phyloP scores from a whole-genome alignment of 768 basidiomycete genomes.

The Galerina sulciceps region DNA sequence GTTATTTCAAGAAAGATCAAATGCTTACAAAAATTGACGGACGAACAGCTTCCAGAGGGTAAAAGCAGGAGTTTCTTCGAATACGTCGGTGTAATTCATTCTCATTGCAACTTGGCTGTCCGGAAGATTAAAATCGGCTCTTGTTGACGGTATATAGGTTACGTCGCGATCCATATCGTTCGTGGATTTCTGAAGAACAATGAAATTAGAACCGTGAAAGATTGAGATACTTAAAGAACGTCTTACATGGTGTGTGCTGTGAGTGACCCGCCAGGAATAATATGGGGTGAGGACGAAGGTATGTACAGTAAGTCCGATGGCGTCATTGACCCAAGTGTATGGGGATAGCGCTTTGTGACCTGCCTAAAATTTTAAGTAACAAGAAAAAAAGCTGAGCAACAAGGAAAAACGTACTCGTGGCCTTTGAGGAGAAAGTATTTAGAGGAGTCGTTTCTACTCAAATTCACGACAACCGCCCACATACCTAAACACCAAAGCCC shows the following conservation, averaged over 20 bases:
- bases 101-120: constrained; percentile 42
- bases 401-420: constrained; percentile 37
- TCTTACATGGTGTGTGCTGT: constrained; percentile 67
- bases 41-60: constrained; percentile 53
- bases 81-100: constrained; percentile 48
- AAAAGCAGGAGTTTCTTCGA: constrained; percentile 55
- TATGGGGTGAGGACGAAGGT: constrained; percentile 58
- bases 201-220: not conserved
- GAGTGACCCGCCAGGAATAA: constrained; percentile 70
- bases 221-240: not conserved
- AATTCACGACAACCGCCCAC: constrained; percentile 11
- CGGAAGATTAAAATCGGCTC: constrained; percentile 46
- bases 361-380: constrained; percentile 33
- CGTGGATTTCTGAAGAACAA: constrained; percentile 42
- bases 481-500: constrained; percentile 49
- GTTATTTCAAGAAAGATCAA: not conserved
- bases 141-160: constrained; percentile 62
- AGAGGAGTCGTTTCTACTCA: not conserved
- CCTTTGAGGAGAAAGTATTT: constrained; percentile 27
- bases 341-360: constrained; percentile 55
- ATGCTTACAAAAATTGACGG: constrained; percentile 50
- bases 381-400: not conserved
- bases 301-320: constrained; percentile 46
- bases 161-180: constrained; percentile 72
- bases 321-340: constrained; percentile 36